Conservation (phyloP, 2,329 filamentous ascomycete genomes). For the Ophiognomonia clavigignenti-juglandacearum region DNA sequence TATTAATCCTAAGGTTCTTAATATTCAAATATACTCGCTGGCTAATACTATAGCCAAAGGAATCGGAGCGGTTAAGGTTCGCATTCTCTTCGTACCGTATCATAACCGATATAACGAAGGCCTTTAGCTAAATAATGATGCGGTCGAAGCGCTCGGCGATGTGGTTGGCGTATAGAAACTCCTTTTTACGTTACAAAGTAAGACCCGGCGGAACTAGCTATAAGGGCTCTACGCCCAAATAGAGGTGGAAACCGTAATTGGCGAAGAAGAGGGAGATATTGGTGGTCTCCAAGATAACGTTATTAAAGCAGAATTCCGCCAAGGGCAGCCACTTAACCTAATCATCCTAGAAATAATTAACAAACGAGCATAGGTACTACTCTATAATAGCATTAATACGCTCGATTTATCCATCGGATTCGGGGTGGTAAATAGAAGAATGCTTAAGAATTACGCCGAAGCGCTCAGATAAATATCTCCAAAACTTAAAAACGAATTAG, state of each 20-base stretch:
- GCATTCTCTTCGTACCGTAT: not conserved
- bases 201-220: too few species aligned
- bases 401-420: slow-evolving; percentile 12
- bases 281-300: slow-evolving; percentile 5
- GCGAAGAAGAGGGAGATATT: slow-evolving; percentile 14
- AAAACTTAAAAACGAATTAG: slow-evolving; percentile 17
- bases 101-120: not conserved
- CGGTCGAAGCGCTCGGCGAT: not conserved
- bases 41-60: too few species aligned
- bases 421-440: not conserved
- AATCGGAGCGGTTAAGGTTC: not conserved
- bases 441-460: not conserved
- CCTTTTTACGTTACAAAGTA: not conserved
- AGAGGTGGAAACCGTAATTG: slow-evolving; percentile 12
- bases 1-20: slow-evolving; percentile 22
- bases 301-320: slow-evolving; percentile 18
- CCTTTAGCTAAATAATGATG: not conserved
- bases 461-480: slow-evolving; percentile 2
- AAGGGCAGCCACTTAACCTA: slow-evolving; percentile 14
- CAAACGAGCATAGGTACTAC: slow-evolving; percentile 4
- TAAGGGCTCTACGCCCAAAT: not conserved
- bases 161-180: not conserved
- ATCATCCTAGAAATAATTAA: slow-evolving; percentile 18
- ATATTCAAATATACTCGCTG: not conserved
- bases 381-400: not conserved